These are phyloP conservation scores for Wickerhamomyces xylosicus DNA, from an alignment of 805 yeast genomes.

Conservation along the genomic window DNA sequence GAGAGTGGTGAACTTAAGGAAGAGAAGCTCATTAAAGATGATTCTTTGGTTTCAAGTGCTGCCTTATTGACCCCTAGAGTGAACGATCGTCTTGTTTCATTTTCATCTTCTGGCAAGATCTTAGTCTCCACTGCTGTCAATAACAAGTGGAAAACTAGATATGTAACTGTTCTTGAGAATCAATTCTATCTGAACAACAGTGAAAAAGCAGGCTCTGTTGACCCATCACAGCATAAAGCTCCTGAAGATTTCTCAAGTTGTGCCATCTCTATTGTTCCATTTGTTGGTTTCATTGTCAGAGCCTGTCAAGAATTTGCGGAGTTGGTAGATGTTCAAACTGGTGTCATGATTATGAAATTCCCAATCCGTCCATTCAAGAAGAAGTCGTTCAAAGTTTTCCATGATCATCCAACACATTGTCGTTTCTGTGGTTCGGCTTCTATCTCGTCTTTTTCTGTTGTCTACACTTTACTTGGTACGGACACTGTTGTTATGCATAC, in stretches of 20 bases:
- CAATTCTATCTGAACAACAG: conserved; percentile 16
- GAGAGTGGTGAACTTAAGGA: conserved; percentile 32
- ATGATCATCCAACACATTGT: conserved; percentile 82
- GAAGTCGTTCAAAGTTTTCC: conserved; percentile 56
- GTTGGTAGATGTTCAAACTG: conserved; percentile 69
- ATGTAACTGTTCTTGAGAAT: conserved; percentile 36
- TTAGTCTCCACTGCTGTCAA: conserved; percentile 51
- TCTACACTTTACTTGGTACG: conserved; percentile 52
- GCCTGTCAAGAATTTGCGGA: conserved; percentile 50
- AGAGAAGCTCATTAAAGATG: conserved; percentile 19
- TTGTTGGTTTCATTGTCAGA: conserved; percentile 65
- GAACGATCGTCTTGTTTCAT: conserved; percentile 58
- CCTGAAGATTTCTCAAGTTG: conserved; percentile 8
- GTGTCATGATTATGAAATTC: conserved; percentile 53
- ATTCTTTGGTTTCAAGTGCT: conserved; percentile 38
- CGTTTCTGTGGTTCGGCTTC: conserved; percentile 87
- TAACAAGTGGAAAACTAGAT: conserved; percentile 52
- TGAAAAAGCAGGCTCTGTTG: neutral
- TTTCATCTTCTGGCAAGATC: conserved; percentile 36
- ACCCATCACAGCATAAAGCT: too few relatives aligned
- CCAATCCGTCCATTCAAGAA: conserved; percentile 48
- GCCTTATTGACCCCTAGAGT: conserved; percentile 62
- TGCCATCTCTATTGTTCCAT: conserved; percentile 46
- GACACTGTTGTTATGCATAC: conserved; percentile 62
- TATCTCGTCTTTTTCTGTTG: conserved; percentile 58